Evolutionary conservation across 352 stramenopile genomes (phyloP).

Genomic region (Blastocystis sp.): DNA sequence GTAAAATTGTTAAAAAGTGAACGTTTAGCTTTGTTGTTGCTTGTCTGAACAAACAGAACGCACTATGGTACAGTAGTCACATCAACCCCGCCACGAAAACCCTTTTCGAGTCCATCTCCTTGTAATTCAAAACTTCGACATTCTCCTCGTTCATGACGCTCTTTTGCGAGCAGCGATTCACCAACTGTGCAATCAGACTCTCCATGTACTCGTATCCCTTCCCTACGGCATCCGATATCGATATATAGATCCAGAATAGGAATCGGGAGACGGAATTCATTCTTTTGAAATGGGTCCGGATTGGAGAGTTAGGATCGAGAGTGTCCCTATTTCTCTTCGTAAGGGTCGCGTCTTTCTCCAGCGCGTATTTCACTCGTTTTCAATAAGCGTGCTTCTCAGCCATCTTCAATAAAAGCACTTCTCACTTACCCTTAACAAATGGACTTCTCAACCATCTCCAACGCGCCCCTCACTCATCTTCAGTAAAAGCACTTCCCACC

Average conservation of each 20-base stretch:
- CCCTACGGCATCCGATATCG: slow-evolving; percentile 15
- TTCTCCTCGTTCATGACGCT: slow-evolving; percentile 2
- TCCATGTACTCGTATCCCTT: not conserved
- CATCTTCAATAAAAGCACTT: not conserved
- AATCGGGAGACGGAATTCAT: slow-evolving; percentile 24
- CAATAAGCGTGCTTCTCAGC: not conserved
- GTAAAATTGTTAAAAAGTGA: slow-evolving; percentile 53
- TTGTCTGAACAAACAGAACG: slow-evolving; percentile 28
- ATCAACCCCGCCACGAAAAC: not conserved
- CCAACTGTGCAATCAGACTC: not conserved
- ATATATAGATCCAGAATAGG: slow-evolving; percentile 23
- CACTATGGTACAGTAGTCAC: slow-evolving; percentile 18
- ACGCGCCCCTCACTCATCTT: not conserved
- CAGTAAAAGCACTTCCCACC: not conserved
- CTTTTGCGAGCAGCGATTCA: not conserved
- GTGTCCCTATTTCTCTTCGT: not conserved
- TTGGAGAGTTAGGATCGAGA: too few species aligned
- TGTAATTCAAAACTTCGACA: slow-evolving; percentile 37
- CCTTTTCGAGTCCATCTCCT: slow-evolving; percentile 32
- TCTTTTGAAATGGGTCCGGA: not conserved
- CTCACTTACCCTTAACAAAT: too few species aligned
- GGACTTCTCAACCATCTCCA: not conserved
- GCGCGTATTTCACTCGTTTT: too few species aligned
- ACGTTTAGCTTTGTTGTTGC: not conserved
- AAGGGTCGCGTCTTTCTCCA: not conserved